Evolutionary conservation across 2,329 filamentous ascomycete genomes (phyloP).

Genomic region (Calonectria pteridis): DNA sequence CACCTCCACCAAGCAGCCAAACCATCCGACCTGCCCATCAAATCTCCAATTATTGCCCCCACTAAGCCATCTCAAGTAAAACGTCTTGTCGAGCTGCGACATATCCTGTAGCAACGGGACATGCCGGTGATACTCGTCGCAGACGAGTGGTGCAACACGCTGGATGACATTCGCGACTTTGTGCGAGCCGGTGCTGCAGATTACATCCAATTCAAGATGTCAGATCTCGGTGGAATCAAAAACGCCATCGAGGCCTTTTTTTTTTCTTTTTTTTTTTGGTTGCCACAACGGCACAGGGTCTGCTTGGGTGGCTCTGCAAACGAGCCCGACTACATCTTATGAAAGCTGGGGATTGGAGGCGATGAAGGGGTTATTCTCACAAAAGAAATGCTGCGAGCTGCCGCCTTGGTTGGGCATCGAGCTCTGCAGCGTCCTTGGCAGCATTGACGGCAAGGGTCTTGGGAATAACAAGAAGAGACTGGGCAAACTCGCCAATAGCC

Average conservation of each 20-base stretch:
- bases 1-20: background rate
- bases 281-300: background rate
- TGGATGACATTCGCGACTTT: conserved; percentile 3
- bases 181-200: background rate
- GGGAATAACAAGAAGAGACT: conserved; percentile 92
- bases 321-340: background rate
- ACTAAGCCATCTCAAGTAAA: background rate
- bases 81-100: background rate
- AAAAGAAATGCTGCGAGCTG: background rate
- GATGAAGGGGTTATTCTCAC: background rate
- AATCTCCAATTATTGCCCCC: background rate
- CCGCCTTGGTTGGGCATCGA: background rate
- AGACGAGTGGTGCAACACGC: background rate
- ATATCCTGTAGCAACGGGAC: background rate
- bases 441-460: conserved; percentile 98
- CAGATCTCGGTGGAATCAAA: background rate
- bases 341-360: background rate
- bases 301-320: background rate
- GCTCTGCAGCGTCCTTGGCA: conserved; percentile 92
- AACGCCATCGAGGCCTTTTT: background rate
- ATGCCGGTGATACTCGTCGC: background rate
- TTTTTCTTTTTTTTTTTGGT: background rate
- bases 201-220: background rate
- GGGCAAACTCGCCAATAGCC: conserved; percentile 96
- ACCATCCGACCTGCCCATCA: background rate